Conservation (phyloP, 140 eudicot species). For the Erigeron philadelphicus region DNA sequence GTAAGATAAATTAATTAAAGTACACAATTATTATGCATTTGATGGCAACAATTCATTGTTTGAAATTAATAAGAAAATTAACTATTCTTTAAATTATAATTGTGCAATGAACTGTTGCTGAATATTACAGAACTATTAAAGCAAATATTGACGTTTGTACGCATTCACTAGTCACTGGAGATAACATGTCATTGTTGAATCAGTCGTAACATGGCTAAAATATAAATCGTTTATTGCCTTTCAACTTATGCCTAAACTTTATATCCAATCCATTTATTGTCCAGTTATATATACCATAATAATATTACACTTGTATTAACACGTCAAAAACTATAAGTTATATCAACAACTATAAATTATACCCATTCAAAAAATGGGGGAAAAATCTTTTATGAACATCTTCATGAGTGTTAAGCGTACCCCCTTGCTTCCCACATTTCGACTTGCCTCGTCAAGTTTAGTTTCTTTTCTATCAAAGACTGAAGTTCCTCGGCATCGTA, state of each 20-base stretch:
- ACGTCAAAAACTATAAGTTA: not conserved
- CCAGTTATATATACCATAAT: slow-evolving; percentile 2
- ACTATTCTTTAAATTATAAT: too few species aligned
- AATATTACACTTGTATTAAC: not conserved
- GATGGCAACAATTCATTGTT: too few species aligned
- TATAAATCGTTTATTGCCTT: slow-evolving; percentile 3
- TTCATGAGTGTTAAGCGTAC: slow-evolving; percentile 7
- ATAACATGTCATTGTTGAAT: too few species aligned
- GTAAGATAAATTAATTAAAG: too few species aligned
- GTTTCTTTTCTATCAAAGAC: slow-evolving; percentile 35
- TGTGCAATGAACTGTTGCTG: too few species aligned
- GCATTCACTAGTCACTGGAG: not conserved
- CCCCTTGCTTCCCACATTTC: slow-evolving; percentile 42
- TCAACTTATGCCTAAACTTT: not conserved
- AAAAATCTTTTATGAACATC: slow-evolving; percentile 2
- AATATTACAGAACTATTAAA: not conserved
- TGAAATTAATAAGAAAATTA: too few species aligned
- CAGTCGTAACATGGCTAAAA: not conserved
- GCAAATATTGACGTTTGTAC: not conserved
- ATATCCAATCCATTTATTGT: slow-evolving; percentile 2
- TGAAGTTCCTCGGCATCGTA: slow-evolving; percentile 33
- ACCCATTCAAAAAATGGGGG: slow-evolving; percentile 13
- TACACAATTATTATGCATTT: too few species aligned
- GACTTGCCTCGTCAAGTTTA: slow-evolving; percentile 44
- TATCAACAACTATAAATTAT: not conserved